Evolutionary conservation across 2,329 filamentous ascomycete genomes (phyloP), one percentile per base, ranked within the genome.

Genomic region (Penicillium occitanis): DNA sequence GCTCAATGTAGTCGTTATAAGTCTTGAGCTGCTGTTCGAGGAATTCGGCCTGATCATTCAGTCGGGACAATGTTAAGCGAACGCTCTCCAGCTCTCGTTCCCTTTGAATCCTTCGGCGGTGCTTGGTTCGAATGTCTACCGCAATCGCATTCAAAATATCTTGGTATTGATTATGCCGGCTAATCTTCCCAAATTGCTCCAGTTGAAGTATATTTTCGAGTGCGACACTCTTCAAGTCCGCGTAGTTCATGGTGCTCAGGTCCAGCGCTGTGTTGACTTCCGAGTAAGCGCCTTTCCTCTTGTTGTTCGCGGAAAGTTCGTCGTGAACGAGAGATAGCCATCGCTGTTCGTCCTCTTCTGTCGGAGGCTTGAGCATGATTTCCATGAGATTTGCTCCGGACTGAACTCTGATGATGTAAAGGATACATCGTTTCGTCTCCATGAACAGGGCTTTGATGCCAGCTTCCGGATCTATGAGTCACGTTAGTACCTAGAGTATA

Each of bases 1-100:
- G 93, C 81, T 99, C 96, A 74, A 99, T 97, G 80, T 99, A 99
- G 81, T 99, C 93, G 76, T 99, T 97, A 81, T 99, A 99, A 70
- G 90, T 95, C 84, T 97, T 97, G 68, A 96, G 87, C 80, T 99
- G 95, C 72, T 93, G 91, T 75, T 99, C 95, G 10, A 99, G 86
- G 79, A 96, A 99, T 70, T 88, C 87, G 44, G 94, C 93, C 81
- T 99, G 81, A 64, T 83, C 82, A 40, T 82, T 80, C 48, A 84
- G 75, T 50, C 82, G 78, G 5, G 76, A 77, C 25, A 83, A 77
- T 5, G 82, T 83, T 67, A 83, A 73, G 46, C 79, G 78, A 42
- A 82, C 80, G 50, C 80, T 79, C 71, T 99, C 95, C 46, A 98
- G 79, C 78, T 99, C 95, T 58, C 92, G 90, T 75, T 97, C 91